A percentile compares a stretch with the other conserved stretches of the same genome.
These are phyloP conservation scores for Rhizopogon rudus DNA, from an alignment of 768 basidiomycete genomes.

Conservation along the genomic window DNA sequence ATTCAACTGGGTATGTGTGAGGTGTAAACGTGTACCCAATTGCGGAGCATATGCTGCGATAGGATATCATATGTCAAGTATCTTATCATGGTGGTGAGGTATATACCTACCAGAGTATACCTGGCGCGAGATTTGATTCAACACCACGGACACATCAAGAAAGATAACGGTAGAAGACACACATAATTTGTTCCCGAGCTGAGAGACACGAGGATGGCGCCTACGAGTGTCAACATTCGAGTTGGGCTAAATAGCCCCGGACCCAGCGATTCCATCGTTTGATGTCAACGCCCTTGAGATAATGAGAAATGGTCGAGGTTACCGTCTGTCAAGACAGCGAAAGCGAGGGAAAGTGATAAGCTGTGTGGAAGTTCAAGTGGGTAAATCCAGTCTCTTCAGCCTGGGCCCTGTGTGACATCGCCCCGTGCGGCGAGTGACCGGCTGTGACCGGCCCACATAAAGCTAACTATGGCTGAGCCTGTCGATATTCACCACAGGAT, in stretches of 20 bases:
- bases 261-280: constrained; percentile 8
- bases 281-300: not conserved
- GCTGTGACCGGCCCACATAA: too few species aligned
- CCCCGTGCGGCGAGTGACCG: too few species aligned
- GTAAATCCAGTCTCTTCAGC: too few species aligned
- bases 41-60: constrained; percentile 79
- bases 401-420: too few species aligned
- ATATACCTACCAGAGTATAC: constrained; percentile 23
- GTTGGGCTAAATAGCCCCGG: constrained; percentile 33
- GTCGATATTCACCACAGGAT: too few species aligned
- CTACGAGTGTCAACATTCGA: constrained; percentile 45
- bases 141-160: not conserved
- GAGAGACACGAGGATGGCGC: constrained; percentile 55
- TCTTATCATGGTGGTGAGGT: not conserved
- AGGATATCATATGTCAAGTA: not conserved
- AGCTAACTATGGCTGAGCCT: too few species aligned
- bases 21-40: constrained; percentile 66
- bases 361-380: too few species aligned
- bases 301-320: not conserved
- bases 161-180: constrained; percentile 19
- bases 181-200: constrained; percentile 76
- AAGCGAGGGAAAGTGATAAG: not conserved
- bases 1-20: constrained; percentile 80
- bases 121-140: constrained; percentile 6
- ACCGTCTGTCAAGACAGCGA: not conserved